Evolutionary conservation across 352 stramenopile species (phyloP).

Genomic region (Elongisporangium prolatum): DNA sequence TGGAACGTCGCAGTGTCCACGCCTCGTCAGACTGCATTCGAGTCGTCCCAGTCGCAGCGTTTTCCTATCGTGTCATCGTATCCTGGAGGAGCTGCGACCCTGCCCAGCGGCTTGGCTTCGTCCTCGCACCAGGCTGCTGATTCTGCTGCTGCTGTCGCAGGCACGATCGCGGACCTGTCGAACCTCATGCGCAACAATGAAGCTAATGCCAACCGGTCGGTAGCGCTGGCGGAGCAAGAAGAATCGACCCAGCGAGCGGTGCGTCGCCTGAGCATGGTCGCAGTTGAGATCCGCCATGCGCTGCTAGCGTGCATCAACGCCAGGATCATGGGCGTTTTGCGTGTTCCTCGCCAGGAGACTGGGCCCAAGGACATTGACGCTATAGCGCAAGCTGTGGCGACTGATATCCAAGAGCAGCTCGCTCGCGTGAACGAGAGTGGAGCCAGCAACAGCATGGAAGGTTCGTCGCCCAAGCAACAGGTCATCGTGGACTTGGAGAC

Average conservation of each 20-base stretch:
- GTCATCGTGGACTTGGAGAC: conserved; percentile 52
- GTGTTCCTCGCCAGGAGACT: conserved; percentile 36
- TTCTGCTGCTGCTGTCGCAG: not conserved
- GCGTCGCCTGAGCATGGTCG: conserved; percentile 55
- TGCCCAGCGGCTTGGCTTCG: not conserved
- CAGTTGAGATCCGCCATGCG: conserved; percentile 52
- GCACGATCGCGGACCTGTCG: not conserved
- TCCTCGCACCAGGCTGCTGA: not conserved
- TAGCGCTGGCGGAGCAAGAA: not conserved
- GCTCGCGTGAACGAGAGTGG: conserved; percentile 32
- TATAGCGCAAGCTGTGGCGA: conserved; percentile 43
- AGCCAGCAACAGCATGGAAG: conserved; percentile 5
- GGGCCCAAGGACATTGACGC: conserved; percentile 25
- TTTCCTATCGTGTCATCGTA: not conserved
- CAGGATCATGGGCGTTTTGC: conserved; percentile 60
- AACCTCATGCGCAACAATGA: not conserved
- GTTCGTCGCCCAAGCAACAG: conserved; percentile 13
- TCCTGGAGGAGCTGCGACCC: too few relatives aligned
- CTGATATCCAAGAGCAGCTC: conserved; percentile 64
- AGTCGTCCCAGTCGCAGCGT: not conserved
- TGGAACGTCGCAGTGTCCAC: not conserved
- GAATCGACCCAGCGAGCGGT: conserved; percentile 20
- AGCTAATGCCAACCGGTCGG: not conserved
- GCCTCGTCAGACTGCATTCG: not conserved
- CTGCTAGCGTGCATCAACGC: conserved; percentile 62